phyloP scores from a whole-genome alignment of 192 early-diverging fungal genomes.

The Coemansia sp. region DNA sequence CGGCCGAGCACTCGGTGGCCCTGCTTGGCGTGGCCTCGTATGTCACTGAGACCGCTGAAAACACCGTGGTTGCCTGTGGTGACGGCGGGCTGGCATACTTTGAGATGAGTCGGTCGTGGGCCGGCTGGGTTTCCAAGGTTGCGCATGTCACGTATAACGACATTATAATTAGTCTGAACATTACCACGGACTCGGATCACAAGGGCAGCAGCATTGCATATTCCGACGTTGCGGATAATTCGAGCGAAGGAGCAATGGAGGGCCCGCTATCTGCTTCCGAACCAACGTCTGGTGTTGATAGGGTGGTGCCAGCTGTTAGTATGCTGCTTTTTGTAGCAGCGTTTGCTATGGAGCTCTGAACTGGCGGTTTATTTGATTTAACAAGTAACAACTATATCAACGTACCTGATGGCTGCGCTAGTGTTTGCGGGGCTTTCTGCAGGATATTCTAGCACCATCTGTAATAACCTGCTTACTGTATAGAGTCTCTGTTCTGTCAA shows the following conservation, averaged over 20 bases:
- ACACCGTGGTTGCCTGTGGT: neutral
- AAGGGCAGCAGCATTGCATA: neutral
- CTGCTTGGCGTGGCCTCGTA: constrained; percentile 21
- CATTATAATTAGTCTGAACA: constrained; percentile 2
- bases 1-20: neutral
- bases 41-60: neutral
- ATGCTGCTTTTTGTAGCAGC: neutral
- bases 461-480: too few species aligned
- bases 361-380: too few species aligned
- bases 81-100: constrained; percentile 4
- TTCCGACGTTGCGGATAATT: neutral
- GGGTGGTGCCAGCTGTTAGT: neutral
- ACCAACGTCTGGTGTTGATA: neutral
- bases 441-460: too few species aligned
- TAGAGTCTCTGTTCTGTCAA: too few species aligned
- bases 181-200: neutral
- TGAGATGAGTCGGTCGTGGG: constrained; percentile 16
- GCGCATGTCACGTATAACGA: constrained; percentile 7
- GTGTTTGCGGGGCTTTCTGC: too few species aligned
- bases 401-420: too few species aligned
- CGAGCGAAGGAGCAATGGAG: neutral
- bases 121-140: constrained; percentile 13
- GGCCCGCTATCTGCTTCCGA: neutral
- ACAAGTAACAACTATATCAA: too few species aligned
- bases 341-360: too few species aligned